Evolutionary conservation across 306 rosid species (phyloP).

Genomic region (Castanea sativa): DNA sequence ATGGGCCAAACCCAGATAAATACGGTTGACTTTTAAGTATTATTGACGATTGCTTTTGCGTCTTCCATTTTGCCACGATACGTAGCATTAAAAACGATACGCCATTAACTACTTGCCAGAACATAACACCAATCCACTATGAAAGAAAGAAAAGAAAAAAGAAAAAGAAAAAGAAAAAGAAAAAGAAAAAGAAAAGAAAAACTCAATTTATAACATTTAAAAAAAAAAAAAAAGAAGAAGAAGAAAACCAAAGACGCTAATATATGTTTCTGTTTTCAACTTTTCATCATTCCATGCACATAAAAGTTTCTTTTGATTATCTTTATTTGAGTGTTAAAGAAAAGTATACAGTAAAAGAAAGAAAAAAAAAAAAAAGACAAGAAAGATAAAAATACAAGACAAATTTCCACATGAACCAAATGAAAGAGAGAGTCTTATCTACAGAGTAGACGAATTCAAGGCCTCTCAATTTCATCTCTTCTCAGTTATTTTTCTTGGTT

Average conservation of each 20-base stretch:
- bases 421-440: not conserved
- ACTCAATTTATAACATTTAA: not conserved
- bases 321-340: not conserved
- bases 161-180: too few relatives aligned
- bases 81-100: too few relatives aligned
- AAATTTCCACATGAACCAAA: not conserved
- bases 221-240: too few relatives aligned
- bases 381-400: not conserved
- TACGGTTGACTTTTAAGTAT: too few relatives aligned
- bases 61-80: too few relatives aligned
- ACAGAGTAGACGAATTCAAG: not conserved
- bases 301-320: not conserved
- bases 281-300: not conserved
- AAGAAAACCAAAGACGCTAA: too few relatives aligned
- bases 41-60: too few relatives aligned
- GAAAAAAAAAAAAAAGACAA: not conserved
- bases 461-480: not conserved
- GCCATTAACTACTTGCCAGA: too few relatives aligned
- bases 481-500: not conserved
- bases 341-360: not conserved
- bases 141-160: not conserved
- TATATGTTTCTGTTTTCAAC: too few relatives aligned
- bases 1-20: too few relatives aligned
- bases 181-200: not conserved
- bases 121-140: too few relatives aligned